Evolutionary conservation across 768 basidiomycete species (phyloP), one percentile per base, ranked within the genome.

Genomic region (Candolleomyces aberdarensis): DNA sequence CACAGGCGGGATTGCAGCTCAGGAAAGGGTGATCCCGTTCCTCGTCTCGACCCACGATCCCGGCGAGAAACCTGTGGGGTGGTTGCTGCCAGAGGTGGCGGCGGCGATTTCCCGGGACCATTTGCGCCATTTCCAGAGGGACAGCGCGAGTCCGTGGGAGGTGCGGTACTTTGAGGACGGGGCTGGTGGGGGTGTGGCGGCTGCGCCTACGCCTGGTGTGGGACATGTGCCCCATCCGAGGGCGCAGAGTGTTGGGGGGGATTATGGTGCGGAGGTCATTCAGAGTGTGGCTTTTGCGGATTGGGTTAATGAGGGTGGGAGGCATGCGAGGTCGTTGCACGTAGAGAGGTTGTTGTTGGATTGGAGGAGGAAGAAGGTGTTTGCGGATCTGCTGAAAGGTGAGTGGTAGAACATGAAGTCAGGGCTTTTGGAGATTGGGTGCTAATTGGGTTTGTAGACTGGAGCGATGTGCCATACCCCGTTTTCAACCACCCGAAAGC

Each of bases 231-330:
- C 36, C 8, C 36, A 36, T 11, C 36, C 36, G 36, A 36, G 36
- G 57, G 54, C 39, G 62, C 26, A 53, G n/a, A 44, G 48, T 53
- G 61, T 49, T 1, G 31, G 32, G 1, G 51, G 14, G 53, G 46
- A 19, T 51, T 29, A 57, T 59, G 57, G 50, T 29, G 56, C 47
- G 26, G 46, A 57, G 41, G 20, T 32, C 32, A 54, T 54, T n/a
- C 32, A 67, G 57, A 56, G 56, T 48, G 66, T 71, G 19, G 68
- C 72, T 14, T 75, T 75, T 62, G 70, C 74, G 14, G 61, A 65
- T 32, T 75, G 74, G 73, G 72, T 75, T 19, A 75, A 75, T 43
- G 70, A 71, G 57, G 73, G 71, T 10, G 74, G 74, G 17, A 66
- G 66, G 56, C 66, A 67, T 50, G 69, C 70, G 10, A 70, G 73